Base-by-base conservation (phyloP, 2,329 filamentous ascomycete genomes). In the Botryosphaeria dothidea region DNA sequence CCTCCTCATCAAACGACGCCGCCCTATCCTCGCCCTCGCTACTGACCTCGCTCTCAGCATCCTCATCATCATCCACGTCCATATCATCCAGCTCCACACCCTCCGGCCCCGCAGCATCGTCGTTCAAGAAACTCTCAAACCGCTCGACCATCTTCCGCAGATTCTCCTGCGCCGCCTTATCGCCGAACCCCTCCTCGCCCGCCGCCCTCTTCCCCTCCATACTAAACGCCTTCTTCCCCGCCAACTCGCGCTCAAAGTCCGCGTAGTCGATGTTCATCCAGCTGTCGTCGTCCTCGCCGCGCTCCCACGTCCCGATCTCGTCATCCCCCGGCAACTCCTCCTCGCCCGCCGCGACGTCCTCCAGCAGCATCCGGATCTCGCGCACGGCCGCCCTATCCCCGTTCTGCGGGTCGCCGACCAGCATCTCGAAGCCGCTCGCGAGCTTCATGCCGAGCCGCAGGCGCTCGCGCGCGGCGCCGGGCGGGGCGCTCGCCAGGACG, bases 221-320 rank as follows among this genome's bases (percentile, higher is more conserved):
- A 3, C 27, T 52, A 17, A 52, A 52, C n/a, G 72, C 73, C 58
- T 75, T 77, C 68, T 49, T 72, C 67, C 86, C 86, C 63, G 82
- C 81, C 1, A 99, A 80, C 74, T 97, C 93, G 29, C 85, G 84
- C 71, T 97, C 93, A 64, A 99, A 92, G 67, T 97, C 93, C 19
- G 90, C 85, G 69, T 92, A 97, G 73, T 93, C 89, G 65, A 99
- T 96, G 70, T 98, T 89, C 68, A 99, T 83, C 95, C 95, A 99
- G 23, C 86, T 84, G 71, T 98, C 95, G 70, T 93, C 88, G 67
- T 98, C 94, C 57, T 94, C 86, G n/a, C 81, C 83, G 31, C 81
- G 78, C 2, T 84, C 81, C 94, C 95, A 98, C 51, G 21, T 34
- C 1, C 74, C 71, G 9, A 98, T 92, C n/a, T 94, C 91, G 0